Percentiles rank a stretch among this genome's conserved stretches.
Conservation (phyloP, 2,329 filamentous ascomycete genomes). For the Septoria linicola region DNA sequence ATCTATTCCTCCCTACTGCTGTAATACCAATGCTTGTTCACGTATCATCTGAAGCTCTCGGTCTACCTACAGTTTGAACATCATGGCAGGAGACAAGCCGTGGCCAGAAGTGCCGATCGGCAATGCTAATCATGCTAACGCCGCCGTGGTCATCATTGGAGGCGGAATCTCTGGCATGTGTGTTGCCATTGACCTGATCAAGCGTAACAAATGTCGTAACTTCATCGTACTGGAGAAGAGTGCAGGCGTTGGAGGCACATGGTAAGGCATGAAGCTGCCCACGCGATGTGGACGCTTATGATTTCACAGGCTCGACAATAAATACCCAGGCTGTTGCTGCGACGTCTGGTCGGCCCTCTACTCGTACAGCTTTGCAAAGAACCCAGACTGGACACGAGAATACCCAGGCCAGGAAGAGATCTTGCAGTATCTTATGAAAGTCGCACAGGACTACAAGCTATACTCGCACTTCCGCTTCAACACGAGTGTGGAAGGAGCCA, state of each 20-base stretch:
- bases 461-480: conserved; percentile 60
- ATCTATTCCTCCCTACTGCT: too few relatives aligned
- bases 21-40: too few relatives aligned
- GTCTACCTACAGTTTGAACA: not conserved
- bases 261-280: conserved; percentile 35
- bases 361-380: conserved; percentile 61
- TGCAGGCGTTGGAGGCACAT: conserved; percentile 54
- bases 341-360: conserved; percentile 56
- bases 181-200: conserved; percentile 58
- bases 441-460: conserved; percentile 56
- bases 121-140: conserved; percentile 53
- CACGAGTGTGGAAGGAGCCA: conserved; percentile 52
- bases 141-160: conserved; percentile 58
- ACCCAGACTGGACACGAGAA: conserved; percentile 57
- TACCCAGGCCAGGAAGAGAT: conserved; percentile 63
- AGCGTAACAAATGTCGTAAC: conserved; percentile 52
- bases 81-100: conserved; percentile 44
- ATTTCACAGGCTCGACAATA: conserved; percentile 47
- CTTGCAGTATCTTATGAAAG: conserved; percentile 53
- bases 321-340: conserved; percentile 51
- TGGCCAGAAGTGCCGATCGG: conserved; percentile 49
- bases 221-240: conserved; percentile 60
- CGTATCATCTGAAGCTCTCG: not conserved
- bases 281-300: not conserved
- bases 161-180: conserved; percentile 51